phyloP scores from a whole-genome alignment of 345 rosid genomes.

The Punica granatum region DNA sequence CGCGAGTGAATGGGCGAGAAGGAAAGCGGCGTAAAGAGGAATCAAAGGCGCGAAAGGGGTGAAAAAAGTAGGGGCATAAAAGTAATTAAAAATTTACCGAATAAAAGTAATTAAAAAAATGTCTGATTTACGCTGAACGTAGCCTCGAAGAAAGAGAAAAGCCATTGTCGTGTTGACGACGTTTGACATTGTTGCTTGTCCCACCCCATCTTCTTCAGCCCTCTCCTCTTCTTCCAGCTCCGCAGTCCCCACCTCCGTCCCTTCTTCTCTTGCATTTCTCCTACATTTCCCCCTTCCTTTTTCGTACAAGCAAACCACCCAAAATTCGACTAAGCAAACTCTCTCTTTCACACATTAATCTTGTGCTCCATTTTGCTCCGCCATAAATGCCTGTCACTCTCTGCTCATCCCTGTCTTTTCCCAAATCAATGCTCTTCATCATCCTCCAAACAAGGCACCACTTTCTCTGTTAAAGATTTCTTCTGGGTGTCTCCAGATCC shows the following conservation, averaged over 20 bases:
- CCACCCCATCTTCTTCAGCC: neutral
- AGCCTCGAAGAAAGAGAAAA: neutral
- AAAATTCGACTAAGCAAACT: neutral
- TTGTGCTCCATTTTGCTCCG: neutral
- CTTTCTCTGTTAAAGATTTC: neutral
- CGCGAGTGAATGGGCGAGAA: too few relatives aligned
- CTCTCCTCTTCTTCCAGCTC: neutral
- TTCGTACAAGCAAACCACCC: slow-evolving; percentile 1
- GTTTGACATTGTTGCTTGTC: neutral
- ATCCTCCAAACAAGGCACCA: neutral
- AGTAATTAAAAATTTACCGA: too few relatives aligned
- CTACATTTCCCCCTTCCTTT: neutral
- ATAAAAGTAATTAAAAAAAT: too few relatives aligned
- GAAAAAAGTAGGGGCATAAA: too few relatives aligned
- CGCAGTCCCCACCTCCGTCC: neutral
- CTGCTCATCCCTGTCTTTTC: neutral
- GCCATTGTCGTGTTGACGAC: neutral
- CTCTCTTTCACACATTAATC: neutral
- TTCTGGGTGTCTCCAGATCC: neutral
- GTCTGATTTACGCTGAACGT: too few relatives aligned
- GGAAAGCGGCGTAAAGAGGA: too few relatives aligned
- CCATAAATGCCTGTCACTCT: neutral
- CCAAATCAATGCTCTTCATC: slow-evolving; percentile 3
- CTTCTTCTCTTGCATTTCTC: neutral
- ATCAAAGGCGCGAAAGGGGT: too few relatives aligned